phyloP scores from a whole-genome alignment of 129 eudicot species.

The Solidago caesia region DNA sequence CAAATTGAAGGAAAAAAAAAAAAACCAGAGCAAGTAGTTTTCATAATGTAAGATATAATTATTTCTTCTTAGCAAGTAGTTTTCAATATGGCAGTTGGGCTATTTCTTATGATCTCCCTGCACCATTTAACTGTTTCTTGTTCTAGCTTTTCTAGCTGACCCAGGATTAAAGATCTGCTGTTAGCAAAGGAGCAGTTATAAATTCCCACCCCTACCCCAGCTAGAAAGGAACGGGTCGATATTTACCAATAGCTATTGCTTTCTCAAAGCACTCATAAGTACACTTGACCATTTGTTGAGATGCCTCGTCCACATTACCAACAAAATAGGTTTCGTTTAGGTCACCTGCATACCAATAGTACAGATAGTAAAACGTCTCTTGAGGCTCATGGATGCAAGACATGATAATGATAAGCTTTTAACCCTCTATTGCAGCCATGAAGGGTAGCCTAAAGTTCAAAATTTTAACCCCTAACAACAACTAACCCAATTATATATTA shows the following conservation, averaged over 20 bases:
- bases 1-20: too few relatives aligned
- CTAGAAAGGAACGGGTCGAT: background rate
- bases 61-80: too few relatives aligned
- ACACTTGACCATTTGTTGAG: constrained; percentile 68
- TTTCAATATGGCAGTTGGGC: constrained; percentile 75
- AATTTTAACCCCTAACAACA: too few relatives aligned
- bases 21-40: too few relatives aligned
- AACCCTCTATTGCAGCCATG: too few relatives aligned
- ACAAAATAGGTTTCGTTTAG: constrained; percentile 91
- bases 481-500: too few relatives aligned
- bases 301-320: constrained; percentile 91
- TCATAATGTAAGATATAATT: too few relatives aligned
- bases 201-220: background rate
- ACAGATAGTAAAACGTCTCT: too few relatives aligned
- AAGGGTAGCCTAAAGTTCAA: too few relatives aligned
- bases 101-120: constrained; percentile 88
- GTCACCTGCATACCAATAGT: constrained; percentile 90
- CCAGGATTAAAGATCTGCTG: background rate
- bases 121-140: constrained; percentile 94
- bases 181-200: constrained; percentile 10
- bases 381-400: too few relatives aligned
- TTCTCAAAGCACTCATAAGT: constrained; percentile 95
- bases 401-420: too few relatives aligned
- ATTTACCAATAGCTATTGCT: constrained; percentile 81
- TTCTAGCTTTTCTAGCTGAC: constrained; percentile 77